Base-by-base conservation (phyloP, 2,329 filamentous ascomycete genomes). In the Paecilomyces sp. region DNA sequence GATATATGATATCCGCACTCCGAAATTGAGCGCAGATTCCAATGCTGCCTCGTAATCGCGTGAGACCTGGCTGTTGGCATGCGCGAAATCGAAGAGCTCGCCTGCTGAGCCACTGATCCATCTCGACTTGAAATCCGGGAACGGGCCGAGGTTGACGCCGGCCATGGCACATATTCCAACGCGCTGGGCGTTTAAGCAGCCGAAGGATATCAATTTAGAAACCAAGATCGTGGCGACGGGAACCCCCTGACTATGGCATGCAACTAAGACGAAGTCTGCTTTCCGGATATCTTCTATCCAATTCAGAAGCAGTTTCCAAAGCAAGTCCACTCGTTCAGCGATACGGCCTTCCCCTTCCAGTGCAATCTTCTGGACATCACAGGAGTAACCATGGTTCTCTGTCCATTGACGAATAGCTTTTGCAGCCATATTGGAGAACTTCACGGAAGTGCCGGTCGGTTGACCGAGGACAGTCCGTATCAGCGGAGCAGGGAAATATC, bases 281-380 rank as follows among this genome's bases (percentile, higher is more conserved):
- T 84, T 84, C 57, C 90, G 87, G 33, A 99, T 89, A 64, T 93
- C 88, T 41, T 96, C 91, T 64, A 97, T 90, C 91, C 92, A 96
- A 73, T 97, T 97, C 30, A 97, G 81, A 58, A 99, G 81, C 9
- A 97, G 81, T 74, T 93, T 96, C 94, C 94, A 99, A 6, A 99
- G 78, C 47, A 95, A 90, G 62, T 95, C 90, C 1, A 97, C 91
- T 6, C 94, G 85, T 63, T 97, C 92, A 2, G 84, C 84, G 54
- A 99, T 94, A 72, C 90, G 91, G 25, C 94, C 94, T 75, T 99
- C 94, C 24, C 93, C 93, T 76, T 99, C 94, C 0, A 99, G 82
- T 0, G 93, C 91, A 13, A 97, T 90, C 71, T 95, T 97, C 70
- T 97, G 92, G 58, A 99, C 91, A 66, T 95, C 89, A 63, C 92